Conservation (phyloP, 345 rosid species). For the Euclidium syriacum region DNA sequence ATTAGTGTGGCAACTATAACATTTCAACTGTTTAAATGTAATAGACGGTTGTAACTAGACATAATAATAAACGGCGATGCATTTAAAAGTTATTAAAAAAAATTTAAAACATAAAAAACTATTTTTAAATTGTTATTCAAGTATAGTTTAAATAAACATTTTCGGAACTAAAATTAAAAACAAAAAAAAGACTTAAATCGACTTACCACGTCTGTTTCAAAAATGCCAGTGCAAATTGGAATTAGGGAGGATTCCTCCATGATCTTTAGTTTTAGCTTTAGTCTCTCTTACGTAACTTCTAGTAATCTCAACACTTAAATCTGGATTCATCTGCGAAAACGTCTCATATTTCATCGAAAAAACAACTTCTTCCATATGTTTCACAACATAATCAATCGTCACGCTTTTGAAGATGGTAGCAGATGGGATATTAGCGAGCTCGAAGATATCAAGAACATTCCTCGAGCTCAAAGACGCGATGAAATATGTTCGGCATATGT, state of each 20-base stretch:
- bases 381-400: conserved; percentile 6
- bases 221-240: background rate
- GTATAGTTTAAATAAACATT: too few species aligned
- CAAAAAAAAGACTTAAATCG: too few species aligned
- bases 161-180: too few species aligned
- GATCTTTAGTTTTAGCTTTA: conserved; percentile 13
- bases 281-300: conserved; percentile 24
- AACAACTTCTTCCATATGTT: conserved; percentile 32
- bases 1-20: background rate
- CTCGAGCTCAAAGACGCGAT: conserved; percentile 14
- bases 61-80: too few species aligned
- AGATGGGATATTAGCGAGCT: conserved; percentile 26
- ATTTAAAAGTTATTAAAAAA: too few species aligned
- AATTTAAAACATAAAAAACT: too few species aligned
- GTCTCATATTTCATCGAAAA: conserved; percentile 31
- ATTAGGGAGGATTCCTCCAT: background rate
- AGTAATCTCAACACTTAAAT: conserved; percentile 28
- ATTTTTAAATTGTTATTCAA: too few species aligned
- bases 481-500: conserved; percentile 17
- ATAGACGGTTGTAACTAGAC: too few species aligned
- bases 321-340: conserved; percentile 27
- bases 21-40: too few species aligned
- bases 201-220: too few species aligned
- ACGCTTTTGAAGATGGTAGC: conserved; percentile 23
- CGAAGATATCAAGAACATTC: conserved; percentile 26